These are phyloP conservation scores for Hypoxylon sp. DNA, from an alignment of 2,329 filamentous ascomycete genomes.

Conservation along the genomic window DNA sequence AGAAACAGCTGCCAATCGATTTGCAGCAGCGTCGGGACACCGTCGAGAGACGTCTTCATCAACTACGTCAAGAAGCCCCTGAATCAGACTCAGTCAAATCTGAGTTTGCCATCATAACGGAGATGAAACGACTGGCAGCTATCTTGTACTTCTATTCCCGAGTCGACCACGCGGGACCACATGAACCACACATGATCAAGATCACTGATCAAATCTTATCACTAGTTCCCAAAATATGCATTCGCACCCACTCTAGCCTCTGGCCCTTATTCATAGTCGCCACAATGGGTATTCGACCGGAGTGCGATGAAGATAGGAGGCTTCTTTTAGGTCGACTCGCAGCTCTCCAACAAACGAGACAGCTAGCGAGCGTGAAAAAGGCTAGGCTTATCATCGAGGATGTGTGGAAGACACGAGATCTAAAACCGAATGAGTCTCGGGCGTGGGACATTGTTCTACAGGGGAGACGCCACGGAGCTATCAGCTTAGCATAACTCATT, in stretches of 20 bases:
- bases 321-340: slow-evolving; percentile 38
- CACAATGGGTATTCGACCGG: slow-evolving; percentile 41
- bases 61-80: slow-evolving; percentile 27
- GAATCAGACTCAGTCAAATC: slow-evolving; percentile 19
- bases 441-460: slow-evolving; percentile 33
- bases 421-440: slow-evolving; percentile 21
- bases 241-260: slow-evolving; percentile 42
- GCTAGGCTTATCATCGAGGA: slow-evolving; percentile 43
- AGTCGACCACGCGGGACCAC: slow-evolving; percentile 39
- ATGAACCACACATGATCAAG: slow-evolving; percentile 37
- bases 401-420: slow-evolving; percentile 45
- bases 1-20: slow-evolving; percentile 1
- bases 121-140: slow-evolving; percentile 42
- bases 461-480: slow-evolving; percentile 32
- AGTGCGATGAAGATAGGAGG: slow-evolving; percentile 41
- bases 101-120: slow-evolving; percentile 33
- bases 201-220: slow-evolving; percentile 38
- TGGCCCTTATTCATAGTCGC: slow-evolving; percentile 46
- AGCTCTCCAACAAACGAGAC: slow-evolving; percentile 43
- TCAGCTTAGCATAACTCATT: slow-evolving; percentile 40
- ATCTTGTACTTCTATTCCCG: slow-evolving; percentile 44
- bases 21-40: slow-evolving; percentile 29
- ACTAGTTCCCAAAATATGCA: slow-evolving; percentile 38
- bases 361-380: slow-evolving; percentile 45
- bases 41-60: slow-evolving; percentile 30